Evolutionary conservation across 331 rosid genomes (phyloP).

Genomic region (Erythrophleum ivorense): DNA sequence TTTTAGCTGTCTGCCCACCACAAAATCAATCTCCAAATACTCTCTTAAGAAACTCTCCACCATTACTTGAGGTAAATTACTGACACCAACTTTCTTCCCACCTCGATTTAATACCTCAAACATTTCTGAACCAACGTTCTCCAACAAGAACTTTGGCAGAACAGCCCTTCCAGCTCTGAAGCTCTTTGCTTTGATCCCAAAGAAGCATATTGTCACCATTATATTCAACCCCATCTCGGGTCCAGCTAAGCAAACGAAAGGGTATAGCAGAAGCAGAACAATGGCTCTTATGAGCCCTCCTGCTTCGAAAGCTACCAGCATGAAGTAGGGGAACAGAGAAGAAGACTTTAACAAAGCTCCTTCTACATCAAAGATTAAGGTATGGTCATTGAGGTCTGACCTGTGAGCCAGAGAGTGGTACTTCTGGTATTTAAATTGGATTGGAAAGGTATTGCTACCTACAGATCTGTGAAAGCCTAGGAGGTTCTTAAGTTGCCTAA

Average conservation of each 20-base stretch:
- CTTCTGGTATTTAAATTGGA: conserved; percentile 49
- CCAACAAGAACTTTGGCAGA: conserved; percentile 76
- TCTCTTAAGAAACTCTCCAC: conserved; percentile 79
- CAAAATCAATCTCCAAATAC: conserved; percentile 71
- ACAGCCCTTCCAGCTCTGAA: conserved; percentile 72
- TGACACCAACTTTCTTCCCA: conserved; percentile 65
- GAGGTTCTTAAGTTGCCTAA: conserved; percentile 47
- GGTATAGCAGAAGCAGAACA: conserved; percentile 58
- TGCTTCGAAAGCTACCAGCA: conserved; percentile 91
- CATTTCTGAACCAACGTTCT: conserved; percentile 73
- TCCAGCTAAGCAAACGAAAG: conserved; percentile 57
- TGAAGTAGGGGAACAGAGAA: conserved; percentile 75
- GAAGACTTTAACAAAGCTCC: conserved; percentile 61
- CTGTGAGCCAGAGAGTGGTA: conserved; percentile 49
- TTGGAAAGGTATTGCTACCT: conserved; percentile 45
- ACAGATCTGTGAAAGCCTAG: conserved; percentile 43
- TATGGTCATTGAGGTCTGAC: conserved; percentile 50
- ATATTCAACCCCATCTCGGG: conserved; percentile 62
- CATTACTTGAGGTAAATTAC: conserved; percentile 67
- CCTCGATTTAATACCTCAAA: conserved; percentile 59
- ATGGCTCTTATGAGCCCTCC: conserved; percentile 67
- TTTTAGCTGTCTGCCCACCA: conserved; percentile 69
- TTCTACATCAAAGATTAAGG: conserved; percentile 72
- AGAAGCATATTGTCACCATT: conserved; percentile 80
- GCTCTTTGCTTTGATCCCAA: conserved; percentile 69